Base-by-base conservation (phyloP, 2,329 filamentous ascomycete genomes). In the Fonsecaea multimorphosa region DNA sequence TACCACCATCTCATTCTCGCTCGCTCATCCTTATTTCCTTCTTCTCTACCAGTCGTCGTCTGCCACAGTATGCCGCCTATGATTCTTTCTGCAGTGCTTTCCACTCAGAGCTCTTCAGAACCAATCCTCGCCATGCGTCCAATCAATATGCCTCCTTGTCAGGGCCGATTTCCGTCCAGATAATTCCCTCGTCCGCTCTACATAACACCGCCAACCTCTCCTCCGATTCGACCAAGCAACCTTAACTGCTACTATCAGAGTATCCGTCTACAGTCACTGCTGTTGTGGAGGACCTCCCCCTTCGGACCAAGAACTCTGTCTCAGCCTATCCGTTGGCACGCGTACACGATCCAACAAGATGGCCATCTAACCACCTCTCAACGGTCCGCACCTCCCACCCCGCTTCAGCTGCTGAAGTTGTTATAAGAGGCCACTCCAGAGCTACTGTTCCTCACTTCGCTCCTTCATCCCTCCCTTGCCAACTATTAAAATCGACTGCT, bases 131-230 rank as follows among this genome's bases (percentile, higher is more conserved):
- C 51, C 54, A 69, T 69, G 67, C 60, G 49, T 69, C 65, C 56
- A 51, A 61, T 63, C 56, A 60, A 34, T 51, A 38, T 65, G 34
- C 57, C 46, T 24, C 57, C 38, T 40, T 58, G 67, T 65, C 60
- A 32, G 51, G 59, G 65, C 59, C 60, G 67, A 61, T 63, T 66
- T 59, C 66, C 62, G 67, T 67, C 59, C 29, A 69, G 67, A 67
- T 69, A 65, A 60, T 60, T 64, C 59, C 60, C 64, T 67, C 62
- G 57, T 56, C 60, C 40, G 44, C 44, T 49, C 19, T 27, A 49
- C 19, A 9, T 49, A 22, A 6, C 51, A 49, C 1, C 19, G 24
- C 19, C 44, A 16, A 49, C 44, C 44, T 19, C 22, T 29, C 49
- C 6, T 7, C 49, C 49, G 49, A 27, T 53, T 44, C 38, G 38